Base-by-base conservation (phyloP, 345 rosid genomes). In the Gossypium raimondii region DNA sequence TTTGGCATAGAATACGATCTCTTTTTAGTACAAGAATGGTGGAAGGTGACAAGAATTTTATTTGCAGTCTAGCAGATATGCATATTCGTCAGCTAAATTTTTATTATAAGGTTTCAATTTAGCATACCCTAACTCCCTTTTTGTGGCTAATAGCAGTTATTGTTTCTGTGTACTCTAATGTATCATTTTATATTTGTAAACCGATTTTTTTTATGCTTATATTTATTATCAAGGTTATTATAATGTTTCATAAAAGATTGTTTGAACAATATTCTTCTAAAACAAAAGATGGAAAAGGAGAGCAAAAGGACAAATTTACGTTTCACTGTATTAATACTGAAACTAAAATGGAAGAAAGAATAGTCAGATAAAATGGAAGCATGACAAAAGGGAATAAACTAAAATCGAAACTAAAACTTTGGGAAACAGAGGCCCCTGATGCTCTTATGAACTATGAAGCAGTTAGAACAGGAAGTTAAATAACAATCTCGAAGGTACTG, bases 401-500 rank as follows among this genome's bases (percentile, higher is more conserved):
- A 18, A 22, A 12, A 58, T 24, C 14, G 29, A 24, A 58, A 11
- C 63, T 24, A 12, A 11, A 57, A 24, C 17, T 3, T 34, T 4
- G 4, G 29, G 63, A 58, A 58, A 25, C 62, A 10, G 29, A 22
- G 34, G 3, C 29, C 34, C 16, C 29, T 24, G 63, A 24, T 58
- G 63, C 63, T 22, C 38, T 34, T 34, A 58, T 58, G 63, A 58
- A 24, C 63, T 12, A 58, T 24, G 63, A 29, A 24, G 16, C 63
- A 24, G 34, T 9, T 9, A 2, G 59, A 55, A 25, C 41, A 55
- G 2, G 48, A 67, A 63, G 59, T 82, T 86, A 89, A 48, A 92
- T 72, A 50, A 92, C 88, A 29, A 92, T 81, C 77, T 92, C 97
- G 50, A 91, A 90, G 16, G 84, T 78, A 71, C 66, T 80, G 84